Conservation (phyloP, 345 rosid species). For the Euphorbia pulcherrima region DNA sequence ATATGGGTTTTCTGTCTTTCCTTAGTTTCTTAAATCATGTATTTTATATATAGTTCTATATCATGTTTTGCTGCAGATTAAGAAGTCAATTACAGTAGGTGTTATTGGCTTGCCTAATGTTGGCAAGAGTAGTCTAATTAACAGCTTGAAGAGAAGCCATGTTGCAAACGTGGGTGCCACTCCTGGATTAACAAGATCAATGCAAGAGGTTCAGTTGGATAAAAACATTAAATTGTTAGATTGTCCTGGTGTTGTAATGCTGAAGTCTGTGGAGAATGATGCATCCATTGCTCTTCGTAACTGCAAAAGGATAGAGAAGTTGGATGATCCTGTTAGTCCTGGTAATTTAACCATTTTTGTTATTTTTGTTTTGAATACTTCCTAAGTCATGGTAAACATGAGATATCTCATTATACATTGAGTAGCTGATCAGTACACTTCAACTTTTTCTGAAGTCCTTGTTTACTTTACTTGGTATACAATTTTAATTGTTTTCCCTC, state of each 20-base stretch:
- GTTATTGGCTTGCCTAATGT: constrained; percentile 93
- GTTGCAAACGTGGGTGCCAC: constrained; percentile 94
- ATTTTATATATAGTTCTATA: constrained; percentile 4
- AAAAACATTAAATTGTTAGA: constrained; percentile 84
- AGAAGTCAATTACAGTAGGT: constrained; percentile 88
- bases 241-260: constrained; percentile 98
- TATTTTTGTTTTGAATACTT: neutral
- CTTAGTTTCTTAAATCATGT: neutral
- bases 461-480: neutral
- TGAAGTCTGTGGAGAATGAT: constrained; percentile 64
- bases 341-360: constrained; percentile 40
- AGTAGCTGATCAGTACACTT: neutral
- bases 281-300: constrained; percentile 77
- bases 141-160: constrained; percentile 90
- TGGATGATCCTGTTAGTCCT: constrained; percentile 90
- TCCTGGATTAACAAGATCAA: constrained; percentile 85
- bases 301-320: constrained; percentile 93
- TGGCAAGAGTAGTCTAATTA: constrained; percentile 97
- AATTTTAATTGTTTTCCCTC: neutral
- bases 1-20: neutral
- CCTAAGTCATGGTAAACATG: neutral
- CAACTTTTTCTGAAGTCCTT: neutral
- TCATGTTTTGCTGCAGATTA: constrained; percentile 54
- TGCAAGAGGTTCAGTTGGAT: constrained; percentile 97
- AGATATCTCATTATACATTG: neutral